Evolutionary conservation across 306 rosid species (phyloP), one percentile per base, ranked within the genome.

Genomic region (Phaseolus lunatus): DNA sequence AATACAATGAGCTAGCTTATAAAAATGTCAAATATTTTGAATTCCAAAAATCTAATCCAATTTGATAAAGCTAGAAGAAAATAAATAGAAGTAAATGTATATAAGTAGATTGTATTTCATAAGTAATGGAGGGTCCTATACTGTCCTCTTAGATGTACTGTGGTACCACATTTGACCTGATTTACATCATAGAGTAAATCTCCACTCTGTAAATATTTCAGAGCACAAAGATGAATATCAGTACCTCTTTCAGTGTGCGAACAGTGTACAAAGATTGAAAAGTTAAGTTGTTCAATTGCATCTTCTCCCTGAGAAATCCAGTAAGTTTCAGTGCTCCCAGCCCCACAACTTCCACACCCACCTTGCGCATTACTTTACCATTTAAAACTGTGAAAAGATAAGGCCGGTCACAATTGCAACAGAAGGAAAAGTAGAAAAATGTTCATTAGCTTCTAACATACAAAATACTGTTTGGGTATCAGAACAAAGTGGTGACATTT

Each of bases 251-350:
- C 78, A 94, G 79, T 70, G 95, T 78, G 59, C 93, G 97, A 84
- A 94, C 89, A 18, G 98, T 92, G 87, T 89, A 90, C 76, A 88
- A 67, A 15, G 98, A 94, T 72, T 89, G 89, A 58, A 90, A 94
- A 72, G 9, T 86, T 58, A 90, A 72, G 66, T 90, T 89, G 81
- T 85, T 90, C 85, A 63, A 84, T 79, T 84, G 91, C 98, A 94
- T 90, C 84, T 85, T 84, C 83, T 90, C 98, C 87, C 80, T 89
- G 43, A 92, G 97, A 86, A 83, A 83, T 41, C 91, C 97, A 9
- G 97, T 94, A 73, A 92, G 93, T 78, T 90, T 94, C 48, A 94
- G 70, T 24, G 97, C 98, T 86, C 98, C 98, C 63, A 94, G 62
- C 23, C 97, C 98, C 80, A 88, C 83, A 77, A 92, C 92, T 82